Percentiles rank a stretch among this genome's conserved stretches.
Evolutionary conservation across 1,139 yeast genomes (phyloP).

Genomic region (Kluyveromyces sp.): DNA sequence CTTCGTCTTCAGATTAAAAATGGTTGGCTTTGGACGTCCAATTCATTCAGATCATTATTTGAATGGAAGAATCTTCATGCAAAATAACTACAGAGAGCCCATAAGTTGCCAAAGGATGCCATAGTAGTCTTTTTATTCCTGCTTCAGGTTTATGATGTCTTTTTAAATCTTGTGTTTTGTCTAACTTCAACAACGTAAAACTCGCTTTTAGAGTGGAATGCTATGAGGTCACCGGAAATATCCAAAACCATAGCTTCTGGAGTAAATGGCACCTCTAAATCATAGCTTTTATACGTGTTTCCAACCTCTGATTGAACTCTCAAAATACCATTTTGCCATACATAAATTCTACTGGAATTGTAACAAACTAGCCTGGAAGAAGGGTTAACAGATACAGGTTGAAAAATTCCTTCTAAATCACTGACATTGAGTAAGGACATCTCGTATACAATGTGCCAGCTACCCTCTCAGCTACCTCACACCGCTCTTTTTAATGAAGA

Average conservation of each 20-base stretch:
- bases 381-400: not conserved
- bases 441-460: not conserved
- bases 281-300: not conserved
- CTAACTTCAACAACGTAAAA: not conserved
- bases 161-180: not conserved
- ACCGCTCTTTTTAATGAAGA: no score
- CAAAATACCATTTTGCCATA: constrained; percentile 2
- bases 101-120: constrained; percentile 38
- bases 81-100: constrained; percentile 38
- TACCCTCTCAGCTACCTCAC: no score
- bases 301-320: not conserved
- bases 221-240: not conserved
- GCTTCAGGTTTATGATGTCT: not conserved
- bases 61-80: constrained; percentile 31
- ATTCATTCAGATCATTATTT: constrained; percentile 30
- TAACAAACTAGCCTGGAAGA: not conserved
- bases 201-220: not conserved
- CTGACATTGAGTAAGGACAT: not conserved
- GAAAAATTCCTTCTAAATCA: not conserved
- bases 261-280: constrained; percentile 8
- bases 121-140: constrained; percentile 29
- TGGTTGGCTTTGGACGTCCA: constrained; percentile 22
- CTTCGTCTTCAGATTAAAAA: constrained; percentile 15
- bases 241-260: constrained; percentile 9
- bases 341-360: not conserved